Percentiles rank a stretch among this genome's conserved stretches.
phyloP scores from a whole-genome alignment of 331 rosid species.

The Stylosanthes scabra region DNA sequence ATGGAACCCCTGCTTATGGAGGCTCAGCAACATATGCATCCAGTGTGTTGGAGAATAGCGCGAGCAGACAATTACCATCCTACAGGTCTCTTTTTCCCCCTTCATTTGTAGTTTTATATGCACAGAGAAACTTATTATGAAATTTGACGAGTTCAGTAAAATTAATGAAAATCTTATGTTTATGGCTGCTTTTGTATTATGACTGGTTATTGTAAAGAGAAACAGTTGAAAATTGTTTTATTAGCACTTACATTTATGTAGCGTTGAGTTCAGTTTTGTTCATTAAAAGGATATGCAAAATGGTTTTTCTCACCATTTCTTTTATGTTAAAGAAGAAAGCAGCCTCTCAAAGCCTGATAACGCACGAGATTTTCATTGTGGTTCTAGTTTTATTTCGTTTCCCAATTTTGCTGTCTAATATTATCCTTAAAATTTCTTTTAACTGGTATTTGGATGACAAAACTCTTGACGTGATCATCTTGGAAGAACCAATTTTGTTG shows the following conservation, averaged over 20 bases:
- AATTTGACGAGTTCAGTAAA: not conserved
- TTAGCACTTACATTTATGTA: not conserved
- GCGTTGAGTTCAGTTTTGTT: not conserved
- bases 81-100: slow-evolving; percentile 66
- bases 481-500: not conserved
- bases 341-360: slow-evolving; percentile 8
- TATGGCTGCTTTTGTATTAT: not conserved
- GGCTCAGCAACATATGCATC: slow-evolving; percentile 60
- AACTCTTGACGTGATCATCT: not conserved
- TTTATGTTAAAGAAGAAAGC: not conserved
- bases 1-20: slow-evolving; percentile 62
- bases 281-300: not conserved
- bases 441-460: not conserved
- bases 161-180: slow-evolving; percentile 4
- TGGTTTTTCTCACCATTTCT: not conserved
- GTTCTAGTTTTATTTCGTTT: slow-evolving; percentile 9
- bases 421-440: not conserved
- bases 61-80: slow-evolving; percentile 55
- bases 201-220: not conserved
- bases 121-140: not conserved
- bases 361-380: slow-evolving; percentile 7
- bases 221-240: not conserved
- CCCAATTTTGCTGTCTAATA: not conserved
- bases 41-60: slow-evolving; percentile 53
- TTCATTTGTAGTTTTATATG: not conserved